Base-by-base conservation (phyloP, 306 rosid species). In the Inga laurina region DNA sequence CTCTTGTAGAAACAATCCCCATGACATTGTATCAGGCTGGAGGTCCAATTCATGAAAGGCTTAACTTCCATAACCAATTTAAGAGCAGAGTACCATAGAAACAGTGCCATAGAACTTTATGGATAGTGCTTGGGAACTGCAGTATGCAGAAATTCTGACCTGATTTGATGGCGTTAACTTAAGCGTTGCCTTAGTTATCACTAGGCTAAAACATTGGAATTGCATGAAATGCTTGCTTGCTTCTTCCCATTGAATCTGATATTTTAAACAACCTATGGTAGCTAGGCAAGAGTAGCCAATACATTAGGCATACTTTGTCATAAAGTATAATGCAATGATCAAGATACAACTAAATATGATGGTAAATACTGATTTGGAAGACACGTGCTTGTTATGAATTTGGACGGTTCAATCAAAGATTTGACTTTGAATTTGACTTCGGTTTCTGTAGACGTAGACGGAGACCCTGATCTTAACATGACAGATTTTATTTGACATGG, bases 321-420 rank as follows among this genome's bases (percentile, higher is more conserved):
- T 56, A 11, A 76, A 39, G 41, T 56, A 39, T 2, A 56, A 3
- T 39, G 80, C 54, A n/a, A 37, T 13, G 71, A 30, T 44, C 76
- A 48, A 72, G 56, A 45, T 44, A 41, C 75, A 48, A 1, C 35
- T 2, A 5, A 46, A 10, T 66, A 21, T 78, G 8, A 78, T 49
- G 81, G 46, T 46, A 45, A 65, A 46, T 16, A 16, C 46, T 30
- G 70, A 46, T 22, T 70, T 74, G 57, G 37, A 48, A 70, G 19
- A 6, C 5, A 37, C 34, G 14, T n/a, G 70, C 39, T 62, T 78
- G 34, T 46, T 81, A 62, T 39, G 51, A 45, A 45, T 51, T 22
- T 72, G 57, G 39, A 83, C 39, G 72, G 46, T 65, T 22, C 35
- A 62, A 48, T 3, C 48, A 8, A 82, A 41, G 49, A 78, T 72